Evolutionary conservation across 2,329 filamentous ascomycete species (phyloP).

Genomic region (Trichoderma harzianum): DNA sequence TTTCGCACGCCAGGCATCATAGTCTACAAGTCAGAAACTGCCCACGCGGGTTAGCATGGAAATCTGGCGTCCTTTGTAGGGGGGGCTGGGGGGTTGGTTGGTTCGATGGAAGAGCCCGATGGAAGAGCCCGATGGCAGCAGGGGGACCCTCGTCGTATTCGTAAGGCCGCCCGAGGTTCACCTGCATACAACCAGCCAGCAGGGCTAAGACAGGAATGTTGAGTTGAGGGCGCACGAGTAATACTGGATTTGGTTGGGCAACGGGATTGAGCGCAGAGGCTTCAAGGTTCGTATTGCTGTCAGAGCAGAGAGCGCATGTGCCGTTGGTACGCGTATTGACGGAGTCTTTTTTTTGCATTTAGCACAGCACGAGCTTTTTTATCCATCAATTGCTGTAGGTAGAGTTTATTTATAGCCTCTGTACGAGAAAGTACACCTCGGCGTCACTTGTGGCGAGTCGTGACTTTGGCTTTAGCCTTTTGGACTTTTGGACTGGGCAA

Average conservation of each 20-base stretch:
- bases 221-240: not conserved
- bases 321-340: not conserved
- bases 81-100: not conserved
- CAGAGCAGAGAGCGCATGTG: not conserved
- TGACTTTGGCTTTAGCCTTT: not conserved
- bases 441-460: not conserved
- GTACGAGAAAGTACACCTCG: not conserved
- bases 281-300: not conserved
- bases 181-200: not conserved
- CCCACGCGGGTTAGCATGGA: not conserved
- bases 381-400: not conserved
- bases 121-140: not conserved
- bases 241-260: not conserved
- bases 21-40: not conserved
- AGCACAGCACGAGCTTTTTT: not conserved
- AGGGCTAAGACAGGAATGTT: not conserved
- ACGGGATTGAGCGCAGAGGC: not conserved
- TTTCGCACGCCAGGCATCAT: not conserved
- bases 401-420: not conserved
- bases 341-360: not conserved
- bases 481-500: not conserved
- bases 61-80: not conserved
- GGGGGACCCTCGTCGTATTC: slow-evolving; percentile 9
- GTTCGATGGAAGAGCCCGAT: not conserved
- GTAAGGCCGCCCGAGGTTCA: not conserved